Evolutionary conservation across 169 alveolate species (phyloP).

Genomic region (Plasmodium berghei): DNA sequence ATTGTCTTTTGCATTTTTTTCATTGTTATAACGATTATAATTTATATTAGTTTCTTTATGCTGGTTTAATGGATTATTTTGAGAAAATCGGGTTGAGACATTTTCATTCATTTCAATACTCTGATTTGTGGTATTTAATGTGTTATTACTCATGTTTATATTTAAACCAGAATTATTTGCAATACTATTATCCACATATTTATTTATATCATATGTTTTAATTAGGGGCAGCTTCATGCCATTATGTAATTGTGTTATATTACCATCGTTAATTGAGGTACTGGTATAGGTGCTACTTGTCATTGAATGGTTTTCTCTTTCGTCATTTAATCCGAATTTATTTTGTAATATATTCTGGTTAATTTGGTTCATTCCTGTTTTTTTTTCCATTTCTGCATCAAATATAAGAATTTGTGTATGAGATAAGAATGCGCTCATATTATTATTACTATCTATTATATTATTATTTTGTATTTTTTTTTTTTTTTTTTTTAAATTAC

Average conservation of each 20-base stretch:
- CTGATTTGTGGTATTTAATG: not conserved
- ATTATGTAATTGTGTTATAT: too few relatives aligned
- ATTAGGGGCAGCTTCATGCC: too few relatives aligned
- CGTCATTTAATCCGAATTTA: too few relatives aligned
- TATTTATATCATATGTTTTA: not conserved
- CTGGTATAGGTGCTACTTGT: too few relatives aligned
- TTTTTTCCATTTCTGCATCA: slow-evolving; percentile 5
- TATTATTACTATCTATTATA: not conserved
- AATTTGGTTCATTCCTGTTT: not conserved
- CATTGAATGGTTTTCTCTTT: too few relatives aligned
- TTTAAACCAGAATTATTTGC: not conserved
- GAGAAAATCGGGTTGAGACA: not conserved
- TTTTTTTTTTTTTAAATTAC: not conserved
- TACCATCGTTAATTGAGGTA: too few relatives aligned
- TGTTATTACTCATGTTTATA: not conserved
- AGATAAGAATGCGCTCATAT: not conserved
- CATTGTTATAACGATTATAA: slow-evolving; percentile 1
- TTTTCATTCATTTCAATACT: not conserved
- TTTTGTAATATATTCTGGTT: too few relatives aligned
- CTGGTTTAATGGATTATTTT: not conserved
- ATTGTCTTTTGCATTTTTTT: slow-evolving; percentile 20
- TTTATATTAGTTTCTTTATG: not conserved
- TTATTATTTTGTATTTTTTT: not conserved
- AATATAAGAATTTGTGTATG: not conserved
- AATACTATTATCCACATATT: not conserved